These are phyloP conservation scores for Mycena latifolia DNA, from an alignment of 768 basidiomycete species.

Conservation along the genomic window DNA sequence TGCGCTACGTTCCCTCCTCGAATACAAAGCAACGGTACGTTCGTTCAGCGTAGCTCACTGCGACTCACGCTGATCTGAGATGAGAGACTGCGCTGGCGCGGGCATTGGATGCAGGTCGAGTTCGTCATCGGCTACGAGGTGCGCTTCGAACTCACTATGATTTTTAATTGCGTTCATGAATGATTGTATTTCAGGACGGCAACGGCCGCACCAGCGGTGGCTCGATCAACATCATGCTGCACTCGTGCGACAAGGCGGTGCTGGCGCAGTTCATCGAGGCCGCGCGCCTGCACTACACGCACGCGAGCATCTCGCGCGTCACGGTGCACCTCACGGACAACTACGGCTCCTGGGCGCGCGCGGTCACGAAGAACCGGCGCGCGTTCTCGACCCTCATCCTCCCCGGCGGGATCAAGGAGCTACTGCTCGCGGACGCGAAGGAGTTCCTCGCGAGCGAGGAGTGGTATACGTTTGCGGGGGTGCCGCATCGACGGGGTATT, in stretches of 20 bases:
- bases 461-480: slow-evolving; percentile 48
- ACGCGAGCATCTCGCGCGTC: slow-evolving; percentile 41
- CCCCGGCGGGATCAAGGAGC: slow-evolving; percentile 41
- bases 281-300: slow-evolving; percentile 41
- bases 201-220: slow-evolving; percentile 36
- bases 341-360: slow-evolving; percentile 38
- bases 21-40: slow-evolving; percentile 34
- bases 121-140: slow-evolving; percentile 35
- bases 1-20: slow-evolving; percentile 31
- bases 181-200: slow-evolving; percentile 22
- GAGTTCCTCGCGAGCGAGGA: slow-evolving; percentile 46
- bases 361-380: slow-evolving; percentile 41
- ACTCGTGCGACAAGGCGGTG: slow-evolving; percentile 40
- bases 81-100: slow-evolving; percentile 27
- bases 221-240: slow-evolving; percentile 37
- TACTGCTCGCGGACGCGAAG: slow-evolving; percentile 42
- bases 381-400: slow-evolving; percentile 46
- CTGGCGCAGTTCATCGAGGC: slow-evolving; percentile 42
- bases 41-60: too few relatives aligned
- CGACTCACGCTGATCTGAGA: too few relatives aligned
- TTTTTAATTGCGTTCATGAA: not conserved
- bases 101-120: slow-evolving; percentile 36
- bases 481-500: slow-evolving; percentile 48
- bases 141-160: not conserved
- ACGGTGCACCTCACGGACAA: slow-evolving; percentile 40